phyloP scores from a whole-genome alignment of 2,329 filamentous ascomycete species.

The Aspergillus eucalypticola region DNA sequence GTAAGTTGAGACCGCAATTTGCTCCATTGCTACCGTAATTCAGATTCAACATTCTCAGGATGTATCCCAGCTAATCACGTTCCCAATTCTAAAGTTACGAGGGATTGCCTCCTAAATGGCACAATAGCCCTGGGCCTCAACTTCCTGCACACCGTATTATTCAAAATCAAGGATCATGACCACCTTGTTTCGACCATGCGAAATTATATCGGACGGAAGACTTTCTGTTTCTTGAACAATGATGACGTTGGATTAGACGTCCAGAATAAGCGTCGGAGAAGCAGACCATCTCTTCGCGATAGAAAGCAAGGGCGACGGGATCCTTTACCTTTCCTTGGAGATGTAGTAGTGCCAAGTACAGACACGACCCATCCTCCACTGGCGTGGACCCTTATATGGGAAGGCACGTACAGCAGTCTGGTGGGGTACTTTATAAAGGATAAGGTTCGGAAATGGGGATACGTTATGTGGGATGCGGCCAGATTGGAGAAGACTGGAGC shows the following conservation, averaged over 20 bases:
- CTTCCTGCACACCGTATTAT: constrained; percentile 6
- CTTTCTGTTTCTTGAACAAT: not conserved
- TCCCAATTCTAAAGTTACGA: not conserved
- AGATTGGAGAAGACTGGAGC: constrained; percentile 17
- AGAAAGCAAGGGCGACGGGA: no score
- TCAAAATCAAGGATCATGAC: constrained; percentile 11
- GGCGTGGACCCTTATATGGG: constrained; percentile 17
- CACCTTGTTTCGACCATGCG: constrained; percentile 18
- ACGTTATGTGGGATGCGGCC: constrained; percentile 25
- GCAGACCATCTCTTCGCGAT: no score
- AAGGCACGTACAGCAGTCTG: constrained; percentile 11
- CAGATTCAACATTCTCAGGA: not conserved
- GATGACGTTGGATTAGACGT: no score
- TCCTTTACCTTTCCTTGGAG: constrained; percentile 13
- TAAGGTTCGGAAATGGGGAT: constrained; percentile 19
- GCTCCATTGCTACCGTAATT: not conserved
- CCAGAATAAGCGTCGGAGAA: no score
- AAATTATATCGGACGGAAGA: not conserved
- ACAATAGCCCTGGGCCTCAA: constrained; percentile 13
- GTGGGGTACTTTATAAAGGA: constrained; percentile 4
- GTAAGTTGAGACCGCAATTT: not conserved
- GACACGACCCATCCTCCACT: constrained; percentile 9
- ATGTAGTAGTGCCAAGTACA: not conserved
- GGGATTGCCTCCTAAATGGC: constrained; percentile 5
- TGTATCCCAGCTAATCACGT: not conserved